phyloP scores from a whole-genome alignment of 306 rosid genomes.

The Carpinus fangiana region DNA sequence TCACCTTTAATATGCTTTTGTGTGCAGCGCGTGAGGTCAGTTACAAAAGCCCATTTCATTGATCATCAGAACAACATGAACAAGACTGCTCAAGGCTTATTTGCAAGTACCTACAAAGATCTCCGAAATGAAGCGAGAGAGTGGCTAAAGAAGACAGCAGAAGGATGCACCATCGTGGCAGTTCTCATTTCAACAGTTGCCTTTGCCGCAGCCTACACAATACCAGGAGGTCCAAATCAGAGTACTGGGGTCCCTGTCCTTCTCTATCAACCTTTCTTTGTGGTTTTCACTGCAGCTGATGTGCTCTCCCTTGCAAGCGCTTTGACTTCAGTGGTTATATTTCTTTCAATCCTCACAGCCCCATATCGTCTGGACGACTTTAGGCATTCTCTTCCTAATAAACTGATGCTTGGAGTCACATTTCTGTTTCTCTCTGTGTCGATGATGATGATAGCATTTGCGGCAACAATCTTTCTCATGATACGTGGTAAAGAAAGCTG shows the following conservation, averaged over 20 bases:
- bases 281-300: not conserved
- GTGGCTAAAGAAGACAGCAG: conserved; percentile 1
- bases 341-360: not conserved
- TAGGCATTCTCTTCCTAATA: not conserved
- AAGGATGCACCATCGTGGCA: not conserved
- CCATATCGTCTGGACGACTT: not conserved
- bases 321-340: conserved; percentile 1
- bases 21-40: not conserved
- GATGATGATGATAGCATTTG: not conserved
- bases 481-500: not conserved
- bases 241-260: not conserved
- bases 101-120: not conserved
- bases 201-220: conserved; percentile 4
- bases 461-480: not conserved
- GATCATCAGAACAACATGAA: not conserved
- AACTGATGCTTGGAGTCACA: not conserved
- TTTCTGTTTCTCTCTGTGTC: conserved; percentile 1
- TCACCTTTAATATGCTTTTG: not conserved
- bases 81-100: not conserved
- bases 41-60: not conserved
- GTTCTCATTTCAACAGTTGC: not conserved
- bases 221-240: not conserved
- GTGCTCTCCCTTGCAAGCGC: not conserved
- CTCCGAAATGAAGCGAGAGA: not conserved
- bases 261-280: not conserved